These are phyloP conservation scores for Boletus edulis DNA, from an alignment of 768 basidiomycete genomes.

Conservation along the genomic window DNA sequence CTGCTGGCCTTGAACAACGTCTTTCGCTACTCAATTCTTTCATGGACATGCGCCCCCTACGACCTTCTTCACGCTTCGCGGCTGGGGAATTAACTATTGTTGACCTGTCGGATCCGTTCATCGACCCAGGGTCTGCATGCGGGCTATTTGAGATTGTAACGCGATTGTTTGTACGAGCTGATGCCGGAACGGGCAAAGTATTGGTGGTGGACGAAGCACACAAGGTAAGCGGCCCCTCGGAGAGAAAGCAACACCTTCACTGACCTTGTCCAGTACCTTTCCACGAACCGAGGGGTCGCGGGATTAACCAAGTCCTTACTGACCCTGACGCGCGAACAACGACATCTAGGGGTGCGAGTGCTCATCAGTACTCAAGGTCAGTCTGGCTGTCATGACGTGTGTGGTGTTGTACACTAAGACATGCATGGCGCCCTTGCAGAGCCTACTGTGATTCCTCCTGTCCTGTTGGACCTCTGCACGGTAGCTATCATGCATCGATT, in stretches of 20 bases:
- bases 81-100: conserved; percentile 59
- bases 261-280: conserved; percentile 47
- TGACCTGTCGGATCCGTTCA: conserved; percentile 68
- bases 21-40: conserved; percentile 56
- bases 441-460: conserved; percentile 64
- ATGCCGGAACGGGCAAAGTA: conserved; percentile 58
- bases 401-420: not conserved
- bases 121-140: conserved; percentile 62
- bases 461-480: conserved; percentile 61
- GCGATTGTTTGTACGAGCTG: conserved; percentile 56
- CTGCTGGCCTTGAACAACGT: conserved; percentile 56
- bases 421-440: conserved; percentile 36
- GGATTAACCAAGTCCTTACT: conserved; percentile 57
- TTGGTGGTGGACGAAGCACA: conserved; percentile 72
- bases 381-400: not conserved
- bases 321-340: conserved; percentile 59
- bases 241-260: not conserved
- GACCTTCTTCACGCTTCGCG: conserved; percentile 39
- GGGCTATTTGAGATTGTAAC: conserved; percentile 64
- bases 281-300: conserved; percentile 38
- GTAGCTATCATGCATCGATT: conserved; percentile 64
- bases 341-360: conserved; percentile 69
- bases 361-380: conserved; percentile 73
- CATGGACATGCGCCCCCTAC: conserved; percentile 30
- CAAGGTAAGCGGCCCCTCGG: conserved; percentile 41